Evolutionary conservation across 305 asterid genomes (phyloP).

Genomic region (Rubia balearica): DNA sequence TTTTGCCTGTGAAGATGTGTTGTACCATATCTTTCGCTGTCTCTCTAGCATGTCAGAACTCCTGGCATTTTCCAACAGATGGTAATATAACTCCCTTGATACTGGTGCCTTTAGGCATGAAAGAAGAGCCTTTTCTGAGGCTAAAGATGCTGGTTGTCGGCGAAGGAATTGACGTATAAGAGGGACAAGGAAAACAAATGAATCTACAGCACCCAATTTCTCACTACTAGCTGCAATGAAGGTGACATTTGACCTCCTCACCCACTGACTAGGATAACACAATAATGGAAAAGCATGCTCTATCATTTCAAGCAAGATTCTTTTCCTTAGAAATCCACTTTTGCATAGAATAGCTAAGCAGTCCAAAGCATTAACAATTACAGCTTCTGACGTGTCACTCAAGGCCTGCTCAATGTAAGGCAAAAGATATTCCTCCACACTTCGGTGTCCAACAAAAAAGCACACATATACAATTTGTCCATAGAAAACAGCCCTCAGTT

Average conservation of each 20-base stretch:
- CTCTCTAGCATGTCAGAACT: conserved; percentile 97
- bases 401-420: conserved; percentile 99
- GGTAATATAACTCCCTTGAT: conserved; percentile 70
- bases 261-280: conserved; percentile 95
- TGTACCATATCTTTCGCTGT: conserved; percentile 97
- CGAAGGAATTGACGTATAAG: conserved; percentile 83
- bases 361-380: conserved; percentile 84
- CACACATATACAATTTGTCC: conserved; percentile 89
- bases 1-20: conserved; percentile 63
- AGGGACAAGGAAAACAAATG: conserved; percentile 91
- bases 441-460: conserved; percentile 89
- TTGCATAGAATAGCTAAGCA: conserved; percentile 92
- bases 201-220: conserved; percentile 95
- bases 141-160: conserved; percentile 90
- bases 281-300: conserved; percentile 87
- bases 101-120: conserved; percentile 89
- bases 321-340: conserved; percentile 79
- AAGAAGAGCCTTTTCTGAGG: conserved; percentile 76
- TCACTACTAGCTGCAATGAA: conserved; percentile 92
- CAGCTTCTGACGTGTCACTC: conserved; percentile 76
- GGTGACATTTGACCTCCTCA: conserved; percentile 67
- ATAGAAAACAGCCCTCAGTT: conserved; percentile 93
- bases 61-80: conserved; percentile 66
- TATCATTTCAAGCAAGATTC: conserved; percentile 84
- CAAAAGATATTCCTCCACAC: conserved; percentile 96